Base-by-base conservation (phyloP, 2,329 filamentous ascomycete species). In the Fusarium gaditjirri region DNA sequence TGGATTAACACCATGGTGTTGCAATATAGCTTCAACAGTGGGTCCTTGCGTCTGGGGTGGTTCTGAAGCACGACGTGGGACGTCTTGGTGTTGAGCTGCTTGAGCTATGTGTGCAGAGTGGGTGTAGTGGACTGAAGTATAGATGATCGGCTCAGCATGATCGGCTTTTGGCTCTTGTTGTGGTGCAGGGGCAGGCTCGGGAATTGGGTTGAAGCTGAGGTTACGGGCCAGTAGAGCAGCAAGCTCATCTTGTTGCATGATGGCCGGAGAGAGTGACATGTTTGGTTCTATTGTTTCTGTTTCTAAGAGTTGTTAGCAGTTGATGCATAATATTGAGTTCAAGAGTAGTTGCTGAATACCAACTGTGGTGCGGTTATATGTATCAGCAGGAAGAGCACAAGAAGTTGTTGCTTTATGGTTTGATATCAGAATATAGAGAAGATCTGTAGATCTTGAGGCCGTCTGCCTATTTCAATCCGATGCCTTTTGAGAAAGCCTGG, bases 81-180 rank as follows among this genome's bases (percentile, higher is more conserved):
- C 77, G 33, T 84, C 81, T 64, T 80, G 78, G 43, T 80, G 75
- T 49, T 78, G 77, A 67, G 71, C 78, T 66, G 71, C 76, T 49
- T 79, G 68, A 25, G 73, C 69, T 35, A 77, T 79, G 79, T 97
- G 93, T 47, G 92, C 85, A 13, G 93, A 94, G 78, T 95, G 94
- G 72, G 92, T 92, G 81, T 97, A 97, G 81, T 97, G 94, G 78
- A 93, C 91, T 14, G 93, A 93, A 74, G 88, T 91, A 83, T 96
- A 97, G 70, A 88, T 85, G 70, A 93, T 91, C 52, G 82, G 84
- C 62, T 82, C 81, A 47, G 77, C 70, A 36, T 78, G 77, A 57
- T 76, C 78, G 61, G 80, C 81, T 63, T 78, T 81, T 59, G 65
- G 78, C 36, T 76, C 70, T 41, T 79, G 69, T 61, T 78, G 77